Evolutionary conservation across 2,329 filamentous ascomycete genomes (phyloP).

Genomic region (Cytospora mali): DNA sequence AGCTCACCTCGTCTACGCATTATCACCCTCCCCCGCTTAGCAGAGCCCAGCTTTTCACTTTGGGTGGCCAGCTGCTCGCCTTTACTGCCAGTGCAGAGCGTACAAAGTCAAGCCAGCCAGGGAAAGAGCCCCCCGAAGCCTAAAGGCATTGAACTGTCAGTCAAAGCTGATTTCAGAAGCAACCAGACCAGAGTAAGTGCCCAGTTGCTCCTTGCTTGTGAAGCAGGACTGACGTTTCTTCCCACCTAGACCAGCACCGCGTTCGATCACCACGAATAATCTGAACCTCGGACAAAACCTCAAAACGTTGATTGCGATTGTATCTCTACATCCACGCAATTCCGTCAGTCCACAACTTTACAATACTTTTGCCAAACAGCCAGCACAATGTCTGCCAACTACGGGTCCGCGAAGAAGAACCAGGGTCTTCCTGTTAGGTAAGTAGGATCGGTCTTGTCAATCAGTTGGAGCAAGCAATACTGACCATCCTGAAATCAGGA

Average conservation of each 20-base stretch:
- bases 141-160: neutral
- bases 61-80: neutral
- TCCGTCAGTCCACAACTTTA: too few species aligned
- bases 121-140: neutral
- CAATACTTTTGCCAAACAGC: too few species aligned
- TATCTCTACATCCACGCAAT: neutral
- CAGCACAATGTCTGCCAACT: conserved; percentile 7
- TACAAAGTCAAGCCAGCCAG: neutral
- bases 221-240: neutral
- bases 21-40: too few species aligned
- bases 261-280: neutral
- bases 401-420: conserved; percentile 9
- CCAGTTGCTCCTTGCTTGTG: neutral
- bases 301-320: neutral
- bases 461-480: neutral
- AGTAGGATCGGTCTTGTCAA: neutral
- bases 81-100: neutral
- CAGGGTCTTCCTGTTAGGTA: conserved; percentile 13
- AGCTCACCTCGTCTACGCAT: neutral
- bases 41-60: neutral
- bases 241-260: neutral
- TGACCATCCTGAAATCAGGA: conserved; percentile 8
- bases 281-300: neutral
- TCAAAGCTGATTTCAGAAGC: neutral
- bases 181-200: neutral